Base-by-base conservation (phyloP, 202 grass and related monocot species). In the Carex sylvatica region DNA sequence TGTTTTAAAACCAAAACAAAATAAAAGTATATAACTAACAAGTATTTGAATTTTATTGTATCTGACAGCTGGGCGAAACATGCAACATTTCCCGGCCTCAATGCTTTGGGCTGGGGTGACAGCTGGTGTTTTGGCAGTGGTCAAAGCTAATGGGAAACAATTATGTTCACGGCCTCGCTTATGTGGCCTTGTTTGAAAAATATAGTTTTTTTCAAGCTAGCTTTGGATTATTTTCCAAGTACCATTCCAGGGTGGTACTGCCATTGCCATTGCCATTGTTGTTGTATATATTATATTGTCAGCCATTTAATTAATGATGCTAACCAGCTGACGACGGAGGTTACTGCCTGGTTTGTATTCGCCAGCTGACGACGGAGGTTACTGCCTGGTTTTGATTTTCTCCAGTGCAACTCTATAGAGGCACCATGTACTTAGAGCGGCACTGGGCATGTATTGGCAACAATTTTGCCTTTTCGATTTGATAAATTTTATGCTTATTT, bases 121-220 rank as follows among this genome's bases (percentile, higher is more conserved):
- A 46, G 91, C 84, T 54, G 93, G 96, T 77, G 71, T 99, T 49
- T n/a, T 91, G 69, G 96, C 86, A 63, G 83, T 93, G 88, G 89
- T 93, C 79, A 99, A 96, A 93, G 93, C 96, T 28, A 99, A 99
- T 87, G 96, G 93, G 22, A 95, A 93, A 79, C 96, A 92, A 46
- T 90, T 99, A 79, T 99, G 96, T 68, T 96, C 96, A 78, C 92
- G 91, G 65, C 96, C 96, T 78, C 93, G 88, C 33, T 82, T 96
- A 79, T 92, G 96, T 80, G 83, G 91, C 64, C 89, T 96, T 36
- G 85, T 91, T 60, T 98, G 80, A 88, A 63, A 64, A 40, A 22
- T 70, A 52, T 65, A 52, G 19, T 31, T 51, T 54, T 55, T 8
- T 68, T 23, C 7, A 61, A 31, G 13, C 8, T 70, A 35, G 38